phyloP scores from a whole-genome alignment of 108 stramenopile genomes.

The Discostella stelligeroides region DNA sequence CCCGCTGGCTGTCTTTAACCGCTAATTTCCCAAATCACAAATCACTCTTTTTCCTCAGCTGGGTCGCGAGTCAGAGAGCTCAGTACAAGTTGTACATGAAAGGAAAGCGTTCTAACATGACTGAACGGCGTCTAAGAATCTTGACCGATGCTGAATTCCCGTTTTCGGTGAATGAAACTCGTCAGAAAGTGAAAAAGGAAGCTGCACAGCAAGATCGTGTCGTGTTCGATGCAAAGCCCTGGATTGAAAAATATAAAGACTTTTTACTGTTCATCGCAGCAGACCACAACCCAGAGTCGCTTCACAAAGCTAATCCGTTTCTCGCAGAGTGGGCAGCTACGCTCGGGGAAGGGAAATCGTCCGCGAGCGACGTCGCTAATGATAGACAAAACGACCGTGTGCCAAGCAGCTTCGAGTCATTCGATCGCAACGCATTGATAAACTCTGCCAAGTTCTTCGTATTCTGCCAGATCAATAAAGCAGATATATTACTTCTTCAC shows the following conservation, averaged over 20 bases:
- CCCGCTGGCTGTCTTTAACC: not conserved
- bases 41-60: slow-evolving; percentile 1
- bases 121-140: slow-evolving; percentile 37
- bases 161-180: slow-evolving; percentile 29
- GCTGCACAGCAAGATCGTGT: slow-evolving; percentile 39
- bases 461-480: slow-evolving; percentile 16
- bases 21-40: not conserved
- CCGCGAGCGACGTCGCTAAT: slow-evolving; percentile 1
- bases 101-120: slow-evolving; percentile 34
- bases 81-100: slow-evolving; percentile 46
- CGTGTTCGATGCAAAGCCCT: slow-evolving; percentile 40
- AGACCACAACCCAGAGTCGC: slow-evolving; percentile 7
- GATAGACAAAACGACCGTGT: not conserved
- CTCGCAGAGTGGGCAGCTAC: slow-evolving; percentile 33
- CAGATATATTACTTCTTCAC: slow-evolving; percentile 1
- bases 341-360: slow-evolving; percentile 12
- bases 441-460: slow-evolving; percentile 18
- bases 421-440: slow-evolving; percentile 20
- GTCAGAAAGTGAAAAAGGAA: slow-evolving; percentile 40
- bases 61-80: slow-evolving; percentile 44
- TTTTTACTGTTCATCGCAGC: slow-evolving; percentile 26
- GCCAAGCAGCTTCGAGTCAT: slow-evolving; percentile 6
- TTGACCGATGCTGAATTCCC: slow-evolving; percentile 40
- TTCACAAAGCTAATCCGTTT: slow-evolving; percentile 27
- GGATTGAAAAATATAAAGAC: slow-evolving; percentile 42